Evolutionary conservation across 2,329 filamentous ascomycete species (phyloP).

Genomic region (Trichoderma atrobrunneum): DNA sequence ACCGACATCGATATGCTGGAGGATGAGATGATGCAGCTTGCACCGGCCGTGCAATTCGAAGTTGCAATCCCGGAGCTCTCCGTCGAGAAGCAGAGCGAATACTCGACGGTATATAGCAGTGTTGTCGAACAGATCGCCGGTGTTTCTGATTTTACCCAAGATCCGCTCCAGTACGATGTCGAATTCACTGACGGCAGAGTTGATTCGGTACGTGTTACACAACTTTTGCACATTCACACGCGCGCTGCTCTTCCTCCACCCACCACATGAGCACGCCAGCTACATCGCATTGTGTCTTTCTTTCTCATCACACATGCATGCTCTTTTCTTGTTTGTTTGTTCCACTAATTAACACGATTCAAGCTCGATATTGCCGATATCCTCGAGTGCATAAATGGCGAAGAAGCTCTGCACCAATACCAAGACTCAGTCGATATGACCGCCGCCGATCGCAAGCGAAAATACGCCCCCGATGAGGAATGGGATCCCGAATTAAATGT

Average conservation of each 20-base stretch:
- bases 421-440: constrained; percentile 16
- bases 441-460: constrained; percentile 31
- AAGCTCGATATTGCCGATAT: constrained; percentile 35
- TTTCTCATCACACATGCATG: background rate
- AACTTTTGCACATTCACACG: background rate
- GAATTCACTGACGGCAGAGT: constrained; percentile 48
- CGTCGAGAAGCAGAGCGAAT: constrained; percentile 29
- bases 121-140: constrained; percentile 38
- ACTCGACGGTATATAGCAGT: constrained; percentile 34
- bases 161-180: constrained; percentile 34
- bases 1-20: background rate
- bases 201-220: constrained; percentile 41
- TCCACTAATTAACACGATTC: constrained; percentile 1
- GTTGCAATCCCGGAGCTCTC: constrained; percentile 32
- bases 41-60: constrained; percentile 26
- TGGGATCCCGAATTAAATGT: constrained; percentile 30
- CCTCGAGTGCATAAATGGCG: constrained; percentile 33
- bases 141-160: constrained; percentile 28
- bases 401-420: constrained; percentile 28
- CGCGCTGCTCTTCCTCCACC: background rate
- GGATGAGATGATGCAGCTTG: background rate
- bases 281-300: background rate
- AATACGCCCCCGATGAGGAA: constrained; percentile 28
- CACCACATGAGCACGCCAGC: background rate
- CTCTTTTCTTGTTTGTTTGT: background rate